phyloP scores from a whole-genome alignment of 306 rosid species.

The Cucurbita argyrosperma region DNA sequence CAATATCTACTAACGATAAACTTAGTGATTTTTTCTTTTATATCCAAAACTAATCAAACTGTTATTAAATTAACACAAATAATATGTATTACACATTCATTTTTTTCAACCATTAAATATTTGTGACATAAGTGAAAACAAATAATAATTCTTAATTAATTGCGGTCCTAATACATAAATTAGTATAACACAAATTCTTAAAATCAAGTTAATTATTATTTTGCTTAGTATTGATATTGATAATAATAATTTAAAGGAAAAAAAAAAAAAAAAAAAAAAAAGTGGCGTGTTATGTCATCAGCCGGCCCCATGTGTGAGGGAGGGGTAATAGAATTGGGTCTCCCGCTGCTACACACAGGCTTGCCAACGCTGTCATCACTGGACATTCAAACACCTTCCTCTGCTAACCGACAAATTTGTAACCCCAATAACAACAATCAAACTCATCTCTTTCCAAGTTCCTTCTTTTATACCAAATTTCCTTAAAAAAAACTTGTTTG shows the following conservation, averaged over 20 bases:
- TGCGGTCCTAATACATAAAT: too few species aligned
- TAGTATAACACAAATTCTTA: too few species aligned
- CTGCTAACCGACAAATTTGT: background rate
- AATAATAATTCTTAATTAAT: too few species aligned
- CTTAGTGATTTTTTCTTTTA: too few species aligned
- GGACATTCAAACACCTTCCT: background rate
- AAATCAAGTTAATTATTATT: background rate
- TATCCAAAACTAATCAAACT: too few species aligned
- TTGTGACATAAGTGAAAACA: too few species aligned
- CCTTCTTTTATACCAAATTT: conserved; percentile 1
- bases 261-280: background rate
- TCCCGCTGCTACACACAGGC: too few species aligned
- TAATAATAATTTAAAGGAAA: background rate
- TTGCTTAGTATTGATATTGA: background rate
- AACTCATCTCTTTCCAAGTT: background rate
- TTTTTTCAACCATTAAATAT: too few species aligned
- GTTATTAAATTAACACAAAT: too few species aligned
- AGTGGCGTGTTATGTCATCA: background rate
- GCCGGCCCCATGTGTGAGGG: conserved; percentile 42
- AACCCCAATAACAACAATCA: background rate
- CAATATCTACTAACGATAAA: too few species aligned
- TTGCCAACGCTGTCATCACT: too few species aligned
- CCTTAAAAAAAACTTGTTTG: background rate
- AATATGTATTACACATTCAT: too few species aligned
- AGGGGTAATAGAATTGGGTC: background rate